Conservation (phyloP, 768 basidiomycete species). For the Leccinum olivaceopallidum region DNA sequence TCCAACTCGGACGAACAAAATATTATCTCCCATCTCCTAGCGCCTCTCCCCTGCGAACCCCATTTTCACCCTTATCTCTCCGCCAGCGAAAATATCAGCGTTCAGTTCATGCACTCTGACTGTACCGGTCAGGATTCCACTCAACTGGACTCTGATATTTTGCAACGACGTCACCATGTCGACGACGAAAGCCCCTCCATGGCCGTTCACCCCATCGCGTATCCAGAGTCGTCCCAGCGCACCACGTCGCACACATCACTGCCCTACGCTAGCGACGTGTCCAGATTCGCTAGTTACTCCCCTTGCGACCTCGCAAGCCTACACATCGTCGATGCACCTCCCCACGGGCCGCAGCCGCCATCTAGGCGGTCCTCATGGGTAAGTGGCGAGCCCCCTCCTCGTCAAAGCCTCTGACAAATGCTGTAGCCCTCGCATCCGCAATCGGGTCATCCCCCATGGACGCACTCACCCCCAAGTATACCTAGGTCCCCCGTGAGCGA, state of each 20-base stretch:
- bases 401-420: constrained; percentile 19
- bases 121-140: constrained; percentile 22
- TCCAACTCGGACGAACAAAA: constrained; percentile 18
- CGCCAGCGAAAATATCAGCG: constrained; percentile 27
- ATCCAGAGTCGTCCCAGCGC: constrained; percentile 35
- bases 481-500: constrained; percentile 30
- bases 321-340: constrained; percentile 13
- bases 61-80: constrained; percentile 18
- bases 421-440: constrained; percentile 22
- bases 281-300: constrained; percentile 12
- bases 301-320: constrained; percentile 13
- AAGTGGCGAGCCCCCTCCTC: constrained; percentile 5
- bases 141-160: constrained; percentile 30
- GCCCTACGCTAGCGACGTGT: constrained; percentile 15
- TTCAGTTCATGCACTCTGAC: constrained; percentile 30
- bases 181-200: constrained; percentile 8
- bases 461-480: constrained; percentile 12
- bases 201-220: constrained; percentile 11
- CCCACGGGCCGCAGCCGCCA: constrained; percentile 10
- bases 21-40: constrained; percentile 20
- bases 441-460: constrained; percentile 15
- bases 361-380: constrained; percentile 31
- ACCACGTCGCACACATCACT: constrained; percentile 26
- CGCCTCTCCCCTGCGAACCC: constrained; percentile 17
- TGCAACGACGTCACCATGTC: constrained; percentile 16